Base-by-base conservation (phyloP, 805 yeast species). In the Peterozyma toletana region DNA sequence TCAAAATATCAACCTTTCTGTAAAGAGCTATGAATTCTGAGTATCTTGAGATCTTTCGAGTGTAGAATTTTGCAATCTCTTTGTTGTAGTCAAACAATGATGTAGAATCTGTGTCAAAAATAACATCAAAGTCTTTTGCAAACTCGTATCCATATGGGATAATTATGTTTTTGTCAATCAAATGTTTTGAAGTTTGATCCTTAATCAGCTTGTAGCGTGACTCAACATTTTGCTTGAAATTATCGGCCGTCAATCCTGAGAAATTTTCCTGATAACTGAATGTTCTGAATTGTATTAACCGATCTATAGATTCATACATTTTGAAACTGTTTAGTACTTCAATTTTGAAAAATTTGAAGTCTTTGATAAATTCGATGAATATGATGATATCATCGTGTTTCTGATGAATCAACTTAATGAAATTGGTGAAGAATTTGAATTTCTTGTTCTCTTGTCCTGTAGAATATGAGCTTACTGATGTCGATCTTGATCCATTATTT, bases 311-410 rank as follows among this genome's bases (percentile, higher is more conserved):
- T 27, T 40, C 37, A 30, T 36, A 27, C 33, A 40, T 37, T 34
- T 33, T 37, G 16, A 44, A 34, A n/a, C 16, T 38, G n/a, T 17
- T 37, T 15, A 44, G 35, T 2, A 44, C 7, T 9, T 37, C 37
- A 13, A 40, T 29, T 13, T 31, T 13, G 13, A 31, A 31, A 14
- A 31, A 31, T 5, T 13, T 31, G 13, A 31, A 13, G 6, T 44
- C n/a, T 30, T 37, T 37, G 13, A 29, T n/a, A n/a, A 40, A 37
- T n/a, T 15, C 14, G 4, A 40, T 15, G 30, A 36, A 44, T 11
- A 44, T 14, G n/a, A 37, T 15, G 14, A 40, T 33, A 38, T 44
- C 47, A 30, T 44, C 47, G 15, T 44, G 41, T 27, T 31, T 44
- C 17, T 44, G 39, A 14, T 16, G 11, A 11, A 43, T 36, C 37